Conservation (phyloP, 1,284 basidiomycete species). For the Schizopora paradoxa region DNA sequence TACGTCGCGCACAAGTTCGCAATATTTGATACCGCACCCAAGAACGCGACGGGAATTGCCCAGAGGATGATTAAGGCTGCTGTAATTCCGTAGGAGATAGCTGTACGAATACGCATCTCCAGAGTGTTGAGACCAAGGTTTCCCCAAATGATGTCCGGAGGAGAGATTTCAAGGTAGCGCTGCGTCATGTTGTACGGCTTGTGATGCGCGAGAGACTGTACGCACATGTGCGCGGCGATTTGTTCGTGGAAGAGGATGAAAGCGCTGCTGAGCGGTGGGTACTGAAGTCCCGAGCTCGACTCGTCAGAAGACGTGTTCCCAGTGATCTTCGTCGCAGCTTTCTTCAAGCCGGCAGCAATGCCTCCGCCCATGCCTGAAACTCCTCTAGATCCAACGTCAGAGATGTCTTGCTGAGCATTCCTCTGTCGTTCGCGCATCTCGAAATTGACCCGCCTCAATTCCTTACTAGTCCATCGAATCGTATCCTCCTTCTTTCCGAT, state of each 20-base stretch:
- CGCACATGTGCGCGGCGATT: slow-evolving; percentile 87
- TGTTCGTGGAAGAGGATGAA: slow-evolving; percentile 94
- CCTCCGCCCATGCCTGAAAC: too few species aligned
- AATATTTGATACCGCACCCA: slow-evolving; percentile 84
- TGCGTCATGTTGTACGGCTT: slow-evolving; percentile 73
- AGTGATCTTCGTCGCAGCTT: slow-evolving; percentile 21
- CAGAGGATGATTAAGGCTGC: slow-evolving; percentile 66
- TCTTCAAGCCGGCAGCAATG: slow-evolving; percentile 17
- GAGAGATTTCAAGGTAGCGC: slow-evolving; percentile 69
- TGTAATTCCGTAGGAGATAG: slow-evolving; percentile 57
- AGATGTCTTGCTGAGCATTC: slow-evolving; percentile 10
- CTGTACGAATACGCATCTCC: slow-evolving; percentile 64
- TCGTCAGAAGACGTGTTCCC: background rate
- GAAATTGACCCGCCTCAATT: slow-evolving; percentile 50
- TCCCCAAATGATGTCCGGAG: slow-evolving; percentile 86
- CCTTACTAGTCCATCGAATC: slow-evolving; percentile 83
- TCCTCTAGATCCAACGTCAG: too few species aligned
- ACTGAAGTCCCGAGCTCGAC: too few species aligned
- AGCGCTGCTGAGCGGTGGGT: slow-evolving; percentile 75
- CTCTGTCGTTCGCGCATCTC: slow-evolving; percentile 23
- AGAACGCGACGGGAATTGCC: slow-evolving; percentile 79
- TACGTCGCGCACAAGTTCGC: slow-evolving; percentile 60
- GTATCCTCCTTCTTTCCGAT: slow-evolving; percentile 83
- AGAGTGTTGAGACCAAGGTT: slow-evolving; percentile 90
- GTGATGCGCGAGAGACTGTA: slow-evolving; percentile 68